Base-by-base conservation (phyloP, 257 asterid species). In the Galeopsis tetrahit region DNA sequence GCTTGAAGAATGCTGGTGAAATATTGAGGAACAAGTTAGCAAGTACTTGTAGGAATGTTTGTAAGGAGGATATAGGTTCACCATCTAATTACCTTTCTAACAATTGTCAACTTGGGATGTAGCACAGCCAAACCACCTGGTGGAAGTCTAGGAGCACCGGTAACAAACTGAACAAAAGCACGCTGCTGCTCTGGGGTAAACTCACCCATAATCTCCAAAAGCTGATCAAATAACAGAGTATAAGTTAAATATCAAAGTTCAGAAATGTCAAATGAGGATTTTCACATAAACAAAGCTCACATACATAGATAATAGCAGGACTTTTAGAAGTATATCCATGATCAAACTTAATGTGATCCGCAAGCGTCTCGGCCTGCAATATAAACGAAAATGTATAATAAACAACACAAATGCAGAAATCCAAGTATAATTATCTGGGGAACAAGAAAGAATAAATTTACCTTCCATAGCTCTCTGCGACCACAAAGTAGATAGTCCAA, bases 81-180 rank as follows among this genome's bases (percentile, higher is more conserved):
- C 36, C 15, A 79, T 51, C 40, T 13, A 43, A 34, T 49, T 82
- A 95, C 99, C 99, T 95, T 95, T 68, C 98, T 88, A 79, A 95
- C 99, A 72, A 95, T 90, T 48, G 99, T 95, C 84, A 95, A 77
- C 95, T 92, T 92, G 15, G 99, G 99, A 78, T 89, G 90, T 75
- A 95, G 82, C 65, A 83, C 96, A 21, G 98, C 96, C 77, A 95
- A 79, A 78, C 99, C 99, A 73, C 98, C 98, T 0, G 98, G 93
- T 51, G 99, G 99, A 80, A 95, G 99, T 68, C 96, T 83, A 60
- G 99, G 98, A 57, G 99, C 99, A 76, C 99, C 99, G 14, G 99
- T 95, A 70, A 95, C 98, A 80, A 95, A 95, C 82, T 95, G 99
- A 82, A 97, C 90, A 87, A 95, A 95, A 17, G 97, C 87, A 43